Conservation (phyloP, 805 yeast species). For the Metschnikowia baotianmanensis region DNA sequence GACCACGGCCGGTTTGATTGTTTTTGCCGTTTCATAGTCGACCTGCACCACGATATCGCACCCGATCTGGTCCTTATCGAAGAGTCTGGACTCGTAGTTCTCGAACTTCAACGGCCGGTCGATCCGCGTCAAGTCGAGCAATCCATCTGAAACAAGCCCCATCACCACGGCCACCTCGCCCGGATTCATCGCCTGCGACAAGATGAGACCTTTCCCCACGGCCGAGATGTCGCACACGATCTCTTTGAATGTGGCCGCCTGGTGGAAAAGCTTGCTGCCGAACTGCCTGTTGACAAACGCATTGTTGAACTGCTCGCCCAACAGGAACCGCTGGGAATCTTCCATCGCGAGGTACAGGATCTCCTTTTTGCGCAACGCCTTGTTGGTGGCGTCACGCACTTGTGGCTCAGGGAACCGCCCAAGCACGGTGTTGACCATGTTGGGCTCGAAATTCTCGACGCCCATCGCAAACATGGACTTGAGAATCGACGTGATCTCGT, state of each 20-base stretch:
- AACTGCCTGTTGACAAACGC: constrained; percentile 39
- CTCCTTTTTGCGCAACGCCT: constrained; percentile 56
- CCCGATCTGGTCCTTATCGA: constrained; percentile 64
- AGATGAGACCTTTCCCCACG: constrained; percentile 50
- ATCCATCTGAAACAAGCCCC: constrained; percentile 45
- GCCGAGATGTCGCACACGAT: constrained; percentile 40
- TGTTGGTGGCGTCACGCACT: constrained; percentile 49
- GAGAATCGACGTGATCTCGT: constrained; percentile 40
- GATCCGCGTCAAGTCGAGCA: constrained; percentile 29
- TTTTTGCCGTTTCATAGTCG: constrained; percentile 7
- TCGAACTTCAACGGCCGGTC: constrained; percentile 53
- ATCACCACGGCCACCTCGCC: constrained; percentile 62
- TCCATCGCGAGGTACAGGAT: constrained; percentile 45
- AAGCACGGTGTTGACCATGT: constrained; percentile 47
- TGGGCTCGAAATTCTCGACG: constrained; percentile 45
- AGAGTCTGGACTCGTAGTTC: constrained; percentile 73
- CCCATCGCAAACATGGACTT: constrained; percentile 61
- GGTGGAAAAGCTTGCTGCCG: constrained; percentile 37
- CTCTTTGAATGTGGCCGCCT: constrained; percentile 46
- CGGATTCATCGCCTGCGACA: constrained; percentile 57
- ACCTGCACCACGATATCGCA: constrained; percentile 54
- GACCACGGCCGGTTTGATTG: constrained; percentile 15
- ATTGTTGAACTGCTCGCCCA: constrained; percentile 52
- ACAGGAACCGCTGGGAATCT: constrained; percentile 46
- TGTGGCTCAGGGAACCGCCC: constrained; percentile 42